phyloP scores from a whole-genome alignment of 2,329 filamentous ascomycete genomes.

The Teratosphaeria zuluensis region DNA sequence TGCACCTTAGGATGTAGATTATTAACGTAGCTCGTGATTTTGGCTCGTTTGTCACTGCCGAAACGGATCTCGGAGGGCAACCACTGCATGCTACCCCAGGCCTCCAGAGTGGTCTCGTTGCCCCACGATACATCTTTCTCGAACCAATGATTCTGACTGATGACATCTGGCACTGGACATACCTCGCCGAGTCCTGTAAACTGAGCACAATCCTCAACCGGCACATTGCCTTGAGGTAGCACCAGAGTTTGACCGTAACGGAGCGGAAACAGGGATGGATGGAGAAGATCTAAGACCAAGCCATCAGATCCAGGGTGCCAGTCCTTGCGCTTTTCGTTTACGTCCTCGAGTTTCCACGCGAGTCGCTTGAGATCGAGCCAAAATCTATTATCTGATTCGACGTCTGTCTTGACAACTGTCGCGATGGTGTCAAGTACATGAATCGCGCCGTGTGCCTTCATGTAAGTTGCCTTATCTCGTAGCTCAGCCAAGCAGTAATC shows the following conservation, averaged over 20 bases:
- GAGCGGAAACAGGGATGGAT: constrained; percentile 55
- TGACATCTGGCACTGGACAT: neutral
- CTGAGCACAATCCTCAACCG: constrained; percentile 21
- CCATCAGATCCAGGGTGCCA: constrained; percentile 51
- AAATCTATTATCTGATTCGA: constrained; percentile 29
- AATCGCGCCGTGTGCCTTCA: constrained; percentile 32
- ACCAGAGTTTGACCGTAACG: constrained; percentile 42
- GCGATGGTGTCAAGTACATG: constrained; percentile 37
- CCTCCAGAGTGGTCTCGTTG: neutral
- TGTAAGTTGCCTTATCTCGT: constrained; percentile 40
- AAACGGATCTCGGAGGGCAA: constrained; percentile 19
- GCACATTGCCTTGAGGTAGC: constrained; percentile 24
- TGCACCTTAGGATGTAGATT: too few species aligned
- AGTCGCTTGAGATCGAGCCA: constrained; percentile 34
- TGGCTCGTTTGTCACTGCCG: too few species aligned
- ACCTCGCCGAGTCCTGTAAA: constrained; percentile 22
- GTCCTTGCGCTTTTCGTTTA: constrained; percentile 32
- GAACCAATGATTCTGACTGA: constrained; percentile 6
- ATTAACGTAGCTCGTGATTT: too few species aligned
- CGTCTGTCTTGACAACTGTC: constrained; percentile 46
- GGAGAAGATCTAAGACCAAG: constrained; percentile 52
- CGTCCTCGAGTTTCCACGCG: constrained; percentile 41
- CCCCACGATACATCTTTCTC: constrained; percentile 1
- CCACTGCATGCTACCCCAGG: constrained; percentile 18
- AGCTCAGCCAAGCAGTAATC: constrained; percentile 37